Conservation (phyloP, 371 early-diverging fungal genomes). For the Mycotypha africana region DNA sequence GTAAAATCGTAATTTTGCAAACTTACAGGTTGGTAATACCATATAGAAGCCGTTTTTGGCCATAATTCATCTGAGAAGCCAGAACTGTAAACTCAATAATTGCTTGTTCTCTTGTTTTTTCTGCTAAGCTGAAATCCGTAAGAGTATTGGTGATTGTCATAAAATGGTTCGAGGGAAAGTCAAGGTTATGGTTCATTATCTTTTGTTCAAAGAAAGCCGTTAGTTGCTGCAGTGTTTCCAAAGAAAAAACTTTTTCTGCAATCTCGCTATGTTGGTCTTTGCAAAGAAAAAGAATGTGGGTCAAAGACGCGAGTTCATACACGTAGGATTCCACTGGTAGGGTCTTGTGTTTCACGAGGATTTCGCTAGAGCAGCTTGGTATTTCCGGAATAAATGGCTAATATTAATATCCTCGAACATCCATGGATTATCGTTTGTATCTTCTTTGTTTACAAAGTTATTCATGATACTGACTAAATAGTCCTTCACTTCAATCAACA, state of each 20-base stretch:
- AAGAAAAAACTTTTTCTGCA: conserved; percentile 15
- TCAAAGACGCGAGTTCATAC: conserved; percentile 12
- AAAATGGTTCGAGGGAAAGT: conserved; percentile 5
- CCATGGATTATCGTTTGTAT: conserved; percentile 13
- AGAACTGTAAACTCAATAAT: conserved; percentile 12
- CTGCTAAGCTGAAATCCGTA: neutral
- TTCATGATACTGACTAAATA: conserved; percentile 14
- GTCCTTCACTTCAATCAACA: conserved; percentile 11
- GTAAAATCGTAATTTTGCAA: conserved; percentile 12
- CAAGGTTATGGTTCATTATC: conserved; percentile 6
- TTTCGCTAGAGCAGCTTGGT: conserved; percentile 5
- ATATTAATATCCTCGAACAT: conserved; percentile 10
- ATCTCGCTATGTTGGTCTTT: conserved; percentile 21
- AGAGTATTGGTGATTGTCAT: conserved; percentile 6
- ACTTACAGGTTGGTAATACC: conserved; percentile 14
- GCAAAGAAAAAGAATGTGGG: conserved; percentile 13
- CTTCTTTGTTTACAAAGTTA: conserved; percentile 12
- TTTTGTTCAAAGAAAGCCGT: conserved; percentile 8
- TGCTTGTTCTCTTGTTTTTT: conserved; percentile 4
- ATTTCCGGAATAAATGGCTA: conserved; percentile 9
- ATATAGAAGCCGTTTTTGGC: conserved; percentile 13
- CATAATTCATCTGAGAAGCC: conserved; percentile 16
- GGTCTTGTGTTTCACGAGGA: conserved; percentile 4
- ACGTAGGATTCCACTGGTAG: conserved; percentile 13
- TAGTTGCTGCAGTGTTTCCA: conserved; percentile 14